Base-by-base conservation (phyloP, 768 basidiomycete species). In the Hypholoma fasciculare region DNA sequence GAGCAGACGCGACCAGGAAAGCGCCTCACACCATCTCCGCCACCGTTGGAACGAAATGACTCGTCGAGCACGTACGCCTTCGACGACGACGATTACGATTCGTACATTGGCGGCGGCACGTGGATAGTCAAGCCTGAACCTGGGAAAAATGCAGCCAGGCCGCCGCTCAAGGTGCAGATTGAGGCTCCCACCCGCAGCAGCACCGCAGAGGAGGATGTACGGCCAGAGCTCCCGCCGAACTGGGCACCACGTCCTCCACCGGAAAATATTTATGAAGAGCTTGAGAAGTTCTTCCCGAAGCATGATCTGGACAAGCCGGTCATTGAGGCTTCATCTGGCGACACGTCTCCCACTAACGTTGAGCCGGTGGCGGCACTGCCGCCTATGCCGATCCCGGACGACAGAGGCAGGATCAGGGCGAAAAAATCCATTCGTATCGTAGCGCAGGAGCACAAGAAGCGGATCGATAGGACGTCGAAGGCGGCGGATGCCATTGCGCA, bases 291-390 rank as follows among this genome's bases (percentile, higher is more conserved):
- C 78, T 99, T 99, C 81, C 96, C 96, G 0, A 88, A 90, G 62
- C 92, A 97, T 68, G 95, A 98, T 67, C 84, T 98, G 49, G 97
- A 98, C 72, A 91, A 94, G 68, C 95, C 96, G 1, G 89, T 98
- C 62, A 91, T 98, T 54, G 96, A 98, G 64, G 86, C 89, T 34
- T 82, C 80, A 40, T 90, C 87, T 3, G 89, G 92, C 9, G 89
- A 89, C 42, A 87, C 88, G 3, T 92, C 90, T 2, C 91, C 93
- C 1, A 90, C 88, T 2, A 71, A 82, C 20, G 76, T 76, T 8
- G 90, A 92, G 30, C 76, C 80, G 9, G 69, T 76, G 7, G 66
- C 72, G 0, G 76, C 66, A 5, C 75, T 76, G 20, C 70, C 77
- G 14, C 76, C 78, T 26, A 69, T 79, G 30, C 65, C 64, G 23